Evolutionary conservation across 176 grass and related monocot species (phyloP).

Genomic region (Oryza longistaminata): DNA sequence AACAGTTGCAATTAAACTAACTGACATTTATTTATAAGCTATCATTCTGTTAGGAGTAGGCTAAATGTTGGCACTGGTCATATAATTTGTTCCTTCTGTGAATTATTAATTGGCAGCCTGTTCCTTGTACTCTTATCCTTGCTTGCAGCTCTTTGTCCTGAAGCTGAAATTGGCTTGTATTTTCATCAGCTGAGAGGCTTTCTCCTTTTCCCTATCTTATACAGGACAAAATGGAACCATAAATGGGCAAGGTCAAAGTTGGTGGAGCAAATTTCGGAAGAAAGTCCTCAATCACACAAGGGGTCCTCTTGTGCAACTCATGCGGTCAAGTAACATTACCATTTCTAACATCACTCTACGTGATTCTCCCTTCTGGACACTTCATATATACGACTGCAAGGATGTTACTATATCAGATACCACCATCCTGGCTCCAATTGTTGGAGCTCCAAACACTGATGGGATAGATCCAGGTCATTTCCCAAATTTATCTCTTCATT

Average conservation of each 20-base stretch:
- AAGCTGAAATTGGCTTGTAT: neutral
- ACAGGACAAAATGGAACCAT: conserved; percentile 93
- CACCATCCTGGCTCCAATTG: conserved; percentile 76
- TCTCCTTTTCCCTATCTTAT: conserved; percentile 12
- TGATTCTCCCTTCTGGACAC: conserved; percentile 93
- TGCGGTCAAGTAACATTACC: conserved; percentile 69
- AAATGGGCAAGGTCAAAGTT: conserved; percentile 79
- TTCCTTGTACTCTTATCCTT: conserved; percentile 12
- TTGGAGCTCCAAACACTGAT: conserved; percentile 88
- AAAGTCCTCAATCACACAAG: conserved; percentile 75
- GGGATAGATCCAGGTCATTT: conserved; percentile 88
- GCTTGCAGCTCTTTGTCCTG: neutral
- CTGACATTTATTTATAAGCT: conserved; percentile 5
- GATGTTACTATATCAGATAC: conserved; percentile 74
- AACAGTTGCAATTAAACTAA: neutral
- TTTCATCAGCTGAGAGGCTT: neutral
- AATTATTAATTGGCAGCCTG: neutral
- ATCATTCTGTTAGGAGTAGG: conserved; percentile 7
- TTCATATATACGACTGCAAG: conserved; percentile 88
- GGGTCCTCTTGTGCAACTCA: conserved; percentile 86
- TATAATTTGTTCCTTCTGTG: neutral
- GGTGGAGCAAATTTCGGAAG: conserved; percentile 74
- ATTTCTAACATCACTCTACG: conserved; percentile 83
- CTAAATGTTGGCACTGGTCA: neutral
- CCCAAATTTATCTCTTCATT: neutral